Evolutionary conservation across 805 yeast genomes (phyloP).

Genomic region (Clavispora asparagi): DNA sequence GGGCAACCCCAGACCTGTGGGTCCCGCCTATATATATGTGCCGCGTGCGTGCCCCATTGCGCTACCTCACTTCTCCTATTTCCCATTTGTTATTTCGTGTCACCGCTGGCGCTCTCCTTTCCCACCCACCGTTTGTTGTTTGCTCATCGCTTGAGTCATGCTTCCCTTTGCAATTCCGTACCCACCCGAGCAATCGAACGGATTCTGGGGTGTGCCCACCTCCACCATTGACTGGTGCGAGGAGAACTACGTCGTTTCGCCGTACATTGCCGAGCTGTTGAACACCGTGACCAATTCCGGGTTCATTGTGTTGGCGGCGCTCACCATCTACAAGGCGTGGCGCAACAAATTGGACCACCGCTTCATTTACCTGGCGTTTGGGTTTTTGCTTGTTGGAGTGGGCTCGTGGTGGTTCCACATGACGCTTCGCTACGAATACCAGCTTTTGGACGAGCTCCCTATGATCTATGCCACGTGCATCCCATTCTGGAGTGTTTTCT

Average conservation of each 20-base stretch:
- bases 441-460: slow-evolving; percentile 90
- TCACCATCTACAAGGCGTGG: slow-evolving; percentile 57
- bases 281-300: slow-evolving; percentile 75
- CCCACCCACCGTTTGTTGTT: too few relatives aligned
- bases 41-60: too few relatives aligned
- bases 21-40: too few relatives aligned
- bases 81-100: too few relatives aligned
- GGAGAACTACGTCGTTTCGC: slow-evolving; percentile 85
- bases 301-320: slow-evolving; percentile 52
- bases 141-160: slow-evolving; percentile 12
- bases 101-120: too few relatives aligned
- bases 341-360: slow-evolving; percentile 61
- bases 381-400: slow-evolving; percentile 84
- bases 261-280: slow-evolving; percentile 83
- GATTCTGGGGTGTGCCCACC: slow-evolving; percentile 80
- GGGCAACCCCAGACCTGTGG: too few relatives aligned
- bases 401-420: slow-evolving; percentile 96
- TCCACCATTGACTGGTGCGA: slow-evolving; percentile 99
- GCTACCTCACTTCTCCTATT: too few relatives aligned
- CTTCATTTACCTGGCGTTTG: slow-evolving; percentile 66
- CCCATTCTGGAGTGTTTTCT: slow-evolving; percentile 81
- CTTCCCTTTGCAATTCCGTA: slow-evolving; percentile 50
- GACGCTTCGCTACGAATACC: slow-evolving; percentile 88
- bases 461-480: slow-evolving; percentile 98
- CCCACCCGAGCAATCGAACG: slow-evolving; percentile 50